These are phyloP conservation scores for Penicillium canescens DNA, from an alignment of 495 filamentous ascomycete genomes.

Conservation along the genomic window DNA sequence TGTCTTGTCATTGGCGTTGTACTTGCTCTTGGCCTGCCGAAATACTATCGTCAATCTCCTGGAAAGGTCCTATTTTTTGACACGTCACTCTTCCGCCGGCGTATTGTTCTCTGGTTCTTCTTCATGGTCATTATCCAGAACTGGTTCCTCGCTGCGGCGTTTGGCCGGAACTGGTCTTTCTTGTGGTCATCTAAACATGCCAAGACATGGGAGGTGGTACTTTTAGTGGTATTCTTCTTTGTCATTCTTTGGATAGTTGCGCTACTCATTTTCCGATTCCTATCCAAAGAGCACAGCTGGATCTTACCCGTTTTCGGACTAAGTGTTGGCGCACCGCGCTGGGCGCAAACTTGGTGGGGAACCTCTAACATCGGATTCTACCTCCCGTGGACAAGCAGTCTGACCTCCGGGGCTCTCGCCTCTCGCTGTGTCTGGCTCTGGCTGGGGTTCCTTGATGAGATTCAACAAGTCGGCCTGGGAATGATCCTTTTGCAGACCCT, in stretches of 20 bases:
- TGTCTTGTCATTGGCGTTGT: constrained; percentile 53
- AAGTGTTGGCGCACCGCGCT: constrained; percentile 62
- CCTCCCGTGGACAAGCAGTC: constrained; percentile 56
- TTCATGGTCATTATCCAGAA: constrained; percentile 65
- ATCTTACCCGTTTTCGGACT: constrained; percentile 67
- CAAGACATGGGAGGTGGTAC: constrained; percentile 50
- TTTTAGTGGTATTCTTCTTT: constrained; percentile 61
- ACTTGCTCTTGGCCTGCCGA: constrained; percentile 58
- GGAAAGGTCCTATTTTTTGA: constrained; percentile 32
- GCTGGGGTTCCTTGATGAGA: constrained; percentile 62
- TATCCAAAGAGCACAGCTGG: constrained; percentile 60
- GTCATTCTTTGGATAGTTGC: constrained; percentile 54
- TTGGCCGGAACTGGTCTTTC: constrained; percentile 64
- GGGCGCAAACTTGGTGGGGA: constrained; percentile 67
- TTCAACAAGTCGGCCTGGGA: constrained; percentile 63
- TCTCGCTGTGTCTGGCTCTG: constrained; percentile 63
- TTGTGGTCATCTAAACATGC: constrained; percentile 55
- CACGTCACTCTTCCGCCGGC: constrained; percentile 52
- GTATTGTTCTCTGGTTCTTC: constrained; percentile 57
- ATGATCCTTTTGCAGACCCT: constrained; percentile 66
- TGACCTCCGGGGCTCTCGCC: constrained; percentile 50
- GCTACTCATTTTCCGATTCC: constrained; percentile 47
- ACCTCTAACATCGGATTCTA: constrained; percentile 57
- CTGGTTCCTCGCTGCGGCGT: constrained; percentile 61
- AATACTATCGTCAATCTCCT: constrained; percentile 55